phyloP scores from a whole-genome alignment of 1,139 yeast genomes.

The Geotrichum fermentans region DNA sequence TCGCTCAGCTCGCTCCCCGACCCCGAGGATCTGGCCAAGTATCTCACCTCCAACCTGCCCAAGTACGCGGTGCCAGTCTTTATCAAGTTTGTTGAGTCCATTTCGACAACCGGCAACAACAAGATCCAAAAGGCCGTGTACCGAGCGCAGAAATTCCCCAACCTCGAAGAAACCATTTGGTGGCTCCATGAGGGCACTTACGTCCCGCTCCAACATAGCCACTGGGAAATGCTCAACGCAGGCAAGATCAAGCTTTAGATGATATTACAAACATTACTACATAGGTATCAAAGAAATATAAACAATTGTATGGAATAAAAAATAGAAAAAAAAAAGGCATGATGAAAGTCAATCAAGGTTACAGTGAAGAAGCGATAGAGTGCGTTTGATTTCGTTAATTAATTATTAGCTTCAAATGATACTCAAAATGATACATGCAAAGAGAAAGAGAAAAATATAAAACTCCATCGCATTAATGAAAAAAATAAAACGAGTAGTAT shows the following conservation, averaged over 20 bases:
- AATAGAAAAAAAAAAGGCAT: too few relatives aligned
- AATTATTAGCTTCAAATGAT: too few relatives aligned
- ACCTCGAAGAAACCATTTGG: conserved; percentile 65
- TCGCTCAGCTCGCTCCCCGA: conserved; percentile 31
- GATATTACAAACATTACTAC: too few relatives aligned
- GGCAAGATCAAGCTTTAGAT: conserved; percentile 33
- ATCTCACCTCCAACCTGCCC: conserved; percentile 56
- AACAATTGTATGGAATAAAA: not conserved
- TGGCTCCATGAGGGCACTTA: conserved; percentile 62
- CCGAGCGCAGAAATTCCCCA: conserved; percentile 73
- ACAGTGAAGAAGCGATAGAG: too few relatives aligned
- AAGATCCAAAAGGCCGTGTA: conserved; percentile 77
- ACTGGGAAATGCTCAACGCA: conserved; percentile 46
- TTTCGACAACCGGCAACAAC: conserved; percentile 74
- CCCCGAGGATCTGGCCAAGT: conserved; percentile 39
- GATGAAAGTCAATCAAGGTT: too few relatives aligned
- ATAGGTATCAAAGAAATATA: too few relatives aligned
- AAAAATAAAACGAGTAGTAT: not conserved
- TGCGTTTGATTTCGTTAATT: too few relatives aligned
- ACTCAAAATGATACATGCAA: too few relatives aligned
- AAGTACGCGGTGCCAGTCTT: conserved; percentile 84
- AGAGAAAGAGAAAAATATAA: too few relatives aligned
- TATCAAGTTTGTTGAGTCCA: conserved; percentile 58
- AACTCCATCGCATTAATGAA: too few relatives aligned
- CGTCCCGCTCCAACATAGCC: conserved; percentile 51